phyloP scores from a whole-genome alignment of 176 grass and related monocot genomes.

The bread wheat (Triticum aestivum) region IWGSC_CS_RefSeq_v2.1 NC_057805.1:3820793-3821292 shows the following conservation, averaged over 20 bases:
- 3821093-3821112: slow-evolving; percentile 93
- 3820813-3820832: no score
- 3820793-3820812: not conserved
- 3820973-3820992: slow-evolving; percentile 87
- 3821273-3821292: not conserved
- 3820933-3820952: not conserved
- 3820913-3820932: not conserved
- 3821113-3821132: slow-evolving; percentile 74
- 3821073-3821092: slow-evolving; percentile 88
- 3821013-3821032: slow-evolving; percentile 86
- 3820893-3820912: not conserved
- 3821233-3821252: not conserved
- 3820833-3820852: not conserved
- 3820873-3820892: not conserved
- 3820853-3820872: not conserved
- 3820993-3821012: slow-evolving; percentile 86
- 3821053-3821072: slow-evolving; percentile 92
- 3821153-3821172: not conserved
- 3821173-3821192: not conserved
- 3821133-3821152: not conserved
- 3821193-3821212: not conserved
- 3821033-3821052: slow-evolving; percentile 85
- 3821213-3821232: not conserved
- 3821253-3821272: no score
- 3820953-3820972: slow-evolving; percentile 70